Percentiles rank a stretch among this genome's conserved stretches.
Evolutionary conservation across 2,329 filamentous ascomycete genomes (phyloP).

Genomic region (Knoxdaviesia proteae): DNA sequence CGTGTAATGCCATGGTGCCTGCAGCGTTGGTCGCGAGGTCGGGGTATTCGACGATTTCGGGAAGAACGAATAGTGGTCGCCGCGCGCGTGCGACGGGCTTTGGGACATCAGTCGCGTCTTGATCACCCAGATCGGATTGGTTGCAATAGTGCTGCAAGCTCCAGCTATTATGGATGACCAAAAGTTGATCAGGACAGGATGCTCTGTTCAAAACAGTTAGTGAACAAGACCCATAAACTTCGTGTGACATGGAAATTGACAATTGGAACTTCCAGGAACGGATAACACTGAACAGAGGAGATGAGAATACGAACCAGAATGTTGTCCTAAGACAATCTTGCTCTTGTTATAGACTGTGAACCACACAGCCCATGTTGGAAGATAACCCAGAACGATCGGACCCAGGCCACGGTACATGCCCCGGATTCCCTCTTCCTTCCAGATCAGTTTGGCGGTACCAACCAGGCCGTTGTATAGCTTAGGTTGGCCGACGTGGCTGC

Average conservation of each 20-base stretch:
- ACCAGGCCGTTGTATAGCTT: constrained; percentile 68
- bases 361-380: constrained; percentile 97
- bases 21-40: constrained; percentile 30
- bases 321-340: constrained; percentile 49
- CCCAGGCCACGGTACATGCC: constrained; percentile 88
- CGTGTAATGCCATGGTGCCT: constrained; percentile 75
- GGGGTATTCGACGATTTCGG: constrained; percentile 31
- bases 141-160: constrained; percentile 78
- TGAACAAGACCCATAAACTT: not conserved
- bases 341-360: constrained; percentile 89
- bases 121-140: constrained; percentile 98
- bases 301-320: constrained; percentile 31
- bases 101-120: constrained; percentile 98
- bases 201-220: constrained; percentile 3
- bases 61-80: constrained; percentile 22
- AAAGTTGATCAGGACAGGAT: constrained; percentile 42
- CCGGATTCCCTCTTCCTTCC: constrained; percentile 67
- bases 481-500: constrained; percentile 24
- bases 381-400: constrained; percentile 84
- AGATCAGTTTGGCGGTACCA: constrained; percentile 71
- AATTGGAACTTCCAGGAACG: not conserved
- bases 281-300: not conserved
- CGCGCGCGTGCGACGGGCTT: constrained; percentile 29
- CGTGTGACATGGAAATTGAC: not conserved
- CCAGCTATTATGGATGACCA: constrained; percentile 83